phyloP scores from a whole-genome alignment of 768 basidiomycete genomes.

The Auriscalpium microsporum region DNA sequence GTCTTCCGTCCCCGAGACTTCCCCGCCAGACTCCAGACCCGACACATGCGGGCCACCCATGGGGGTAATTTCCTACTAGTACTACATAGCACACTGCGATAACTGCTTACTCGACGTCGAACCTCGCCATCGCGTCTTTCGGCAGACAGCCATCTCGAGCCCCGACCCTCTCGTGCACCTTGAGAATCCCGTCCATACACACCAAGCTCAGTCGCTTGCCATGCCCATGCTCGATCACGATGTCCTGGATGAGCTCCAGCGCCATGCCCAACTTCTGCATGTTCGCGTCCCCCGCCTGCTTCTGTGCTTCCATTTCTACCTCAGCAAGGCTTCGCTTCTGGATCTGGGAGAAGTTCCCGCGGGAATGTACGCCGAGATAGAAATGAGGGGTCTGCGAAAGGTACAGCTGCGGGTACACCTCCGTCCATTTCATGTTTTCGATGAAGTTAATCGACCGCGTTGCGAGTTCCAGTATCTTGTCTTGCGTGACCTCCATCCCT shows the following conservation, averaged over 20 bases:
- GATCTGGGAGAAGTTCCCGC: constrained; percentile 44
- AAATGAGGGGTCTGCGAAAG: constrained; percentile 60
- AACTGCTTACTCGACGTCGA: not conserved
- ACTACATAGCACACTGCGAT: no score
- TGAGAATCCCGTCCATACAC: not conserved
- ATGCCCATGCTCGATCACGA: not conserved
- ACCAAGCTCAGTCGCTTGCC: not conserved
- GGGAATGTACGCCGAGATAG: constrained; percentile 48
- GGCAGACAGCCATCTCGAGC: not conserved
- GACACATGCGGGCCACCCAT: no score
- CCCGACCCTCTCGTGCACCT: not conserved
- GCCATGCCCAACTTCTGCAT: not conserved
- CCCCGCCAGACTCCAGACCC: no score
- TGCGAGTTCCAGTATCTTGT: constrained; percentile 24
- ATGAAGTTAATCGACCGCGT: constrained; percentile 20
- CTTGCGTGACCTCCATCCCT: constrained; percentile 10
- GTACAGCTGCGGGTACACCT: constrained; percentile 57
- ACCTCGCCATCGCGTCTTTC: not conserved
- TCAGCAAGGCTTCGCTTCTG: constrained; percentile 31
- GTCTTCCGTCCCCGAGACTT: not conserved
- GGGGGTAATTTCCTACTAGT: no score
- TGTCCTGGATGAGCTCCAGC: not conserved
- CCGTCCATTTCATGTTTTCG: constrained; percentile 43
- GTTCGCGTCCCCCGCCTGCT: not conserved
- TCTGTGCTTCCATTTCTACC: constrained; percentile 4